Percentiles rank a stretch among this genome's conserved stretches.
Evolutionary conservation across 2,329 filamentous ascomycete genomes (phyloP).

Genomic region (Apiospora koreana): DNA sequence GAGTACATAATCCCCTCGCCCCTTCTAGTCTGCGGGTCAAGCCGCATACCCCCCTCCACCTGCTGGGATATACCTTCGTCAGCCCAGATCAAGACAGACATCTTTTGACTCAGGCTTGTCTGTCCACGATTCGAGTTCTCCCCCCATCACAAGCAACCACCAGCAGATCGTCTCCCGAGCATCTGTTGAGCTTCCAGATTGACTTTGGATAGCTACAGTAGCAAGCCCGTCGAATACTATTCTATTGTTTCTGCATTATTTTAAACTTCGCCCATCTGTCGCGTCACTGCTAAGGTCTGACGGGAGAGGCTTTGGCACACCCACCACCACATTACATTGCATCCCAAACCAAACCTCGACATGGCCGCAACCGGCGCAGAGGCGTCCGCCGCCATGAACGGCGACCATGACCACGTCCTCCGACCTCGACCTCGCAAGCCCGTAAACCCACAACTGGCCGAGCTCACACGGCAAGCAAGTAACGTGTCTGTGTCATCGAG

Average conservation of each 20-base stretch:
- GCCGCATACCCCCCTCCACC: background rate
- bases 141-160: background rate
- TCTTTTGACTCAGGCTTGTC: background rate
- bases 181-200: background rate
- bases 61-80: background rate
- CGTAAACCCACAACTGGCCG: conserved; percentile 48
- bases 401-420: conserved; percentile 43
- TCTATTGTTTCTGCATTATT: background rate
- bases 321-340: background rate
- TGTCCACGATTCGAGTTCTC: background rate
- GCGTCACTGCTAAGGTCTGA: background rate
- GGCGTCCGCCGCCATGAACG: conserved; percentile 17
- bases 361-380: conserved; percentile 18
- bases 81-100: background rate
- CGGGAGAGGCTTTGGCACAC: background rate
- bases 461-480: conserved; percentile 44
- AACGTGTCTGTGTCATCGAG: conserved; percentile 30
- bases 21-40: conserved; percentile 1
- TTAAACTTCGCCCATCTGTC: background rate
- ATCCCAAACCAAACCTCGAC: background rate
- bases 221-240: background rate
- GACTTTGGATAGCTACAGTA: background rate
- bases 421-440: conserved; percentile 53
- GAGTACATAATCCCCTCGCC: background rate
- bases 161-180: background rate